Conservation (phyloP, 1,139 yeast genomes). For the Chernovozyma aurita region DNA sequence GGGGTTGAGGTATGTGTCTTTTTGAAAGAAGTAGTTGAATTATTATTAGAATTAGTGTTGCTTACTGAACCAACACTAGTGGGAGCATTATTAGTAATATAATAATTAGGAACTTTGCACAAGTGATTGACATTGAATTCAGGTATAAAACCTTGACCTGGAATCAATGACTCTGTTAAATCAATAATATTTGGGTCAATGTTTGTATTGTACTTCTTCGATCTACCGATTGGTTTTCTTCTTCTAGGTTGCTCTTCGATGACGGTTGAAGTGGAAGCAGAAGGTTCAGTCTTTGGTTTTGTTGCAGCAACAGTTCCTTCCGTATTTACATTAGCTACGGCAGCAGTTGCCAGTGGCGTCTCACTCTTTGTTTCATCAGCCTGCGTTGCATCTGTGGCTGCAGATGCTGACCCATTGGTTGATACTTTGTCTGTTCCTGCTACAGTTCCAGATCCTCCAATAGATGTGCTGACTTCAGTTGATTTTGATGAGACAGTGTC, state of each 20-base stretch:
- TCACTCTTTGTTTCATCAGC: no score
- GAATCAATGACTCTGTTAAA: conserved; percentile 36
- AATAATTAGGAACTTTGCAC: conserved; percentile 43
- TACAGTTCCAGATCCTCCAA: background rate
- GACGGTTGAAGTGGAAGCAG: conserved; percentile 1
- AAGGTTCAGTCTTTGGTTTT: background rate
- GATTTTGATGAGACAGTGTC: background rate
- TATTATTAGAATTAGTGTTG: conserved; percentile 11
- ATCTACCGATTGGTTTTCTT: conserved; percentile 28
- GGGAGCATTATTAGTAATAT: conserved; percentile 25
- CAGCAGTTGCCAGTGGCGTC: conserved; percentile 1
- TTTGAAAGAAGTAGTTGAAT: conserved; percentile 13
- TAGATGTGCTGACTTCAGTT: no score
- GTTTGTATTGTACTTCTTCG: conserved; percentile 27
- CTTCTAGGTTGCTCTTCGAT: conserved; percentile 2
- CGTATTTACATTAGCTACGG: conserved; percentile 3
- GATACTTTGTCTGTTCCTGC: background rate
- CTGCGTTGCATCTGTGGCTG: no score
- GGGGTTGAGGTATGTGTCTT: conserved; percentile 1
- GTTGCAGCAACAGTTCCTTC: background rate
- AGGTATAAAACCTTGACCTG: conserved; percentile 45
- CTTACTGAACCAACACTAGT: conserved; percentile 6
- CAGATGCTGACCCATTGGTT: background rate
- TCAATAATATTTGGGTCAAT: conserved; percentile 40
- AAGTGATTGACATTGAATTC: conserved; percentile 40